These are phyloP conservation scores for Stephania cephalantha DNA, from an alignment of 164 flowering plant genomes.

Conservation along the genomic window DNA sequence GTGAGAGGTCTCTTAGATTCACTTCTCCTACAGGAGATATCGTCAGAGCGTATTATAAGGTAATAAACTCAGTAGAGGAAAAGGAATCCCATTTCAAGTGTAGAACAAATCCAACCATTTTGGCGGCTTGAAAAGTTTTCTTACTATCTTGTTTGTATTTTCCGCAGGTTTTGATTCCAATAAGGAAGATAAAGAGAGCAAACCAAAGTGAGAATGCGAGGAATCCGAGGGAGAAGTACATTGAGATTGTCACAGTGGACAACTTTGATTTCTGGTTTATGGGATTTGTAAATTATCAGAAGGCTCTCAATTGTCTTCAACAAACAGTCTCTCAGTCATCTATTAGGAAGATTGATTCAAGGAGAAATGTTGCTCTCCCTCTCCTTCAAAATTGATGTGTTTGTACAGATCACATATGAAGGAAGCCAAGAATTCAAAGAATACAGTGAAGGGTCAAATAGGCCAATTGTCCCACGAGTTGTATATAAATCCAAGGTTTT, in stretches of 20 bases:
- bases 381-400: neutral
- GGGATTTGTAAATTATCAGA: constrained; percentile 44
- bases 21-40: constrained; percentile 25
- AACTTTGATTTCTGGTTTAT: constrained; percentile 52
- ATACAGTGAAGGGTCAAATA: neutral
- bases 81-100: neutral
- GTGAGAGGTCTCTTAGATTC: constrained; percentile 37
- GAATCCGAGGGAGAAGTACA: constrained; percentile 39
- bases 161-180: constrained; percentile 41
- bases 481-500: neutral
- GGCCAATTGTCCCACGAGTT: neutral
- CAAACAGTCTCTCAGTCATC: constrained; percentile 21
- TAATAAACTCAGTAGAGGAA: constrained; percentile 1
- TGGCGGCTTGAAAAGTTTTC: neutral
- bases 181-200: constrained; percentile 30
- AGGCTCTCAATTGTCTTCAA: constrained; percentile 31
- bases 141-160: neutral
- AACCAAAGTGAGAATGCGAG: constrained; percentile 30
- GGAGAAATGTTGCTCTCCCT: neutral
- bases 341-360: neutral
- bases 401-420: neutral
- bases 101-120: neutral
- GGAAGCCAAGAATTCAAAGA: neutral
- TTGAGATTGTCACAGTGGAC: constrained; percentile 38
- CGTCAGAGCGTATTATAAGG: constrained; percentile 40